A percentile compares a stretch with the other conserved stretches of the same genome.
These are phyloP conservation scores for Ceratocystis smalleyi DNA, from an alignment of 2,329 filamentous ascomycete species.

Conservation along the genomic window DNA sequence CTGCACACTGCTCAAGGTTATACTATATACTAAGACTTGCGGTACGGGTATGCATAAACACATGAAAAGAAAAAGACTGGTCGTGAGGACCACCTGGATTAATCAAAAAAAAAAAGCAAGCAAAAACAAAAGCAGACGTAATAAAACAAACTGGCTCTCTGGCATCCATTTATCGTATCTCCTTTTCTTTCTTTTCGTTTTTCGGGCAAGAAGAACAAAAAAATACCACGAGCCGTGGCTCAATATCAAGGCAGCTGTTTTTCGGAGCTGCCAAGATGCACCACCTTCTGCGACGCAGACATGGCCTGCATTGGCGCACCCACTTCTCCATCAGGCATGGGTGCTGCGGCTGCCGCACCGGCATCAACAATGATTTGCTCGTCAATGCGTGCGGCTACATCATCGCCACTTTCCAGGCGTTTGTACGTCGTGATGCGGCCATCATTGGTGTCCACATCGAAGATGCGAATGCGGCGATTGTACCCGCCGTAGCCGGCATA, in stretches of 20 bases:
- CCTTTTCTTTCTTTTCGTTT: background rate
- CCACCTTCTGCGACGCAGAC: conserved; percentile 12
- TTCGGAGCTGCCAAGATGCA: conserved; percentile 14
- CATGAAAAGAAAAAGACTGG: background rate
- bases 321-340: conserved; percentile 12
- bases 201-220: too few species aligned
- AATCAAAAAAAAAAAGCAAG: background rate
- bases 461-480: conserved; percentile 69
- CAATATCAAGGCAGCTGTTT: conserved; percentile 10
- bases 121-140: too few species aligned
- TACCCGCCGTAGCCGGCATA: conserved; percentile 86
- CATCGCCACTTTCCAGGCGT: conserved; percentile 55
- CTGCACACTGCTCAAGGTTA: too few species aligned
- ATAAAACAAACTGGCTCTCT: too few species aligned
- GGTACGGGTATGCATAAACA: background rate
- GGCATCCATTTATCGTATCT: too few species aligned
- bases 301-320: conserved; percentile 15
- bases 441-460: conserved; percentile 84
- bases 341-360: conserved; percentile 31
- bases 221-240: too few species aligned
- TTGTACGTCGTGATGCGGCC: conserved; percentile 87
- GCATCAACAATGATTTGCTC: conserved; percentile 52
- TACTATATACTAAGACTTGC: too few species aligned
- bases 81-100: background rate
- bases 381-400: conserved; percentile 36